Percentiles rank a stretch among this genome's conserved stretches.
phyloP scores from a whole-genome alignment of 768 basidiomycete genomes.

The Cystofilobasidium macerans region DNA sequence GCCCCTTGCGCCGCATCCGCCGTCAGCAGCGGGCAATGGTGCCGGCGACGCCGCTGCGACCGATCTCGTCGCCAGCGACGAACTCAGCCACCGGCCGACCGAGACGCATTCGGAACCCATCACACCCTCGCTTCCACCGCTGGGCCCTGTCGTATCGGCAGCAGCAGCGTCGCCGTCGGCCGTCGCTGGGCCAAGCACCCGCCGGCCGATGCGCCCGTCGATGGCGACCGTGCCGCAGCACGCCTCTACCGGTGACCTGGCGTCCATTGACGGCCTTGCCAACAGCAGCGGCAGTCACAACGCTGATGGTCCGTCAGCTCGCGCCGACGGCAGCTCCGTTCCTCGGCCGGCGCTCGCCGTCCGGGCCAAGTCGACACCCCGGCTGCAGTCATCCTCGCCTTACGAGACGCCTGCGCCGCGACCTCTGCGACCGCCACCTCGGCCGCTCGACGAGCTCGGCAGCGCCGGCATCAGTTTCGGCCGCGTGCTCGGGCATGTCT shows the following conservation, averaged over 20 bases:
- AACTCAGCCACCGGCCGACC: neutral
- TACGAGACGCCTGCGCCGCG: neutral
- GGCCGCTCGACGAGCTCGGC: neutral
- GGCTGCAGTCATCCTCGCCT: neutral
- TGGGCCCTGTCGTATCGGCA: neutral
- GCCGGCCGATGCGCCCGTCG: neutral
- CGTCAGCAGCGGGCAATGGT: no score
- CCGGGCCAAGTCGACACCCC: conserved; percentile 12
- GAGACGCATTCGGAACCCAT: neutral
- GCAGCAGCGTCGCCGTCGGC: neutral
- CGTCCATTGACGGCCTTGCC: neutral
- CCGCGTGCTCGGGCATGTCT: conserved; percentile 24
- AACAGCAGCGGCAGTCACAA: neutral
- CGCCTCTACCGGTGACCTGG: neutral
- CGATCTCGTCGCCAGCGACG: neutral
- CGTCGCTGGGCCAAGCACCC: neutral
- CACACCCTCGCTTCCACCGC: neutral
- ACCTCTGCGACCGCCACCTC: neutral
- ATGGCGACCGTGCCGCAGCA: neutral
- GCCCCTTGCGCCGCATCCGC: conserved; percentile 7
- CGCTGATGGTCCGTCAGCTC: no score
- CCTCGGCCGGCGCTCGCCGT: conserved; percentile 4
- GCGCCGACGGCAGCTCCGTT: neutral
- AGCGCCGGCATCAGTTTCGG: conserved; percentile 16
- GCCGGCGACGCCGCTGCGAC: neutral